A percentile compares a stretch with the other conserved stretches of the same genome.
Evolutionary conservation across 2,329 filamentous ascomycete species (phyloP).

Genomic region (Graphium sp.): DNA sequence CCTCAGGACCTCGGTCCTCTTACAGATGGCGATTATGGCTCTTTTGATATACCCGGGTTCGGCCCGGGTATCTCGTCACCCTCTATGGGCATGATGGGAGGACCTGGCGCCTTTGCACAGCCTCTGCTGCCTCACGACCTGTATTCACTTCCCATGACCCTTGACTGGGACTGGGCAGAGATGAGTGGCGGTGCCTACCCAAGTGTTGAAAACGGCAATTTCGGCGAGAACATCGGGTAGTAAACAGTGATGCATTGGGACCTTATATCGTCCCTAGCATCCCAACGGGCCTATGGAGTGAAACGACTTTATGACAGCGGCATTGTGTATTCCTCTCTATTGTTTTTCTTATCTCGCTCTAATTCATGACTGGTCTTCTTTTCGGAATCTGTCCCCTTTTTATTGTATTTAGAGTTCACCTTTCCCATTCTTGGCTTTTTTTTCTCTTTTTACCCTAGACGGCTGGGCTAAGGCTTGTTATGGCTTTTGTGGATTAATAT

Average conservation of each 20-base stretch:
- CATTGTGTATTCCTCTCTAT: no score
- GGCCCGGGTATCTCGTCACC: constrained; percentile 18
- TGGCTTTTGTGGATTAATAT: no score
- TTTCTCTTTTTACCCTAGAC: neutral
- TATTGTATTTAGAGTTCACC: neutral
- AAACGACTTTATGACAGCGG: no score
- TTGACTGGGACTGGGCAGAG: constrained; percentile 74
- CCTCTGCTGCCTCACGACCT: constrained; percentile 85
- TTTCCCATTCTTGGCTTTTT: neutral
- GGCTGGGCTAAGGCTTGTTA: no score
- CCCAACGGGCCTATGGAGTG: no score
- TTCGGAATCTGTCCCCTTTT: neutral
- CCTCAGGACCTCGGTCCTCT: constrained; percentile 24
- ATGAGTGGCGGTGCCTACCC: constrained; percentile 50
- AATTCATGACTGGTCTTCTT: neutral
- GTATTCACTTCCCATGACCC: constrained; percentile 89
- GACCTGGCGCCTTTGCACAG: constrained; percentile 46
- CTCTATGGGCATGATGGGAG: constrained; percentile 10
- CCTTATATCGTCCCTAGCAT: no score
- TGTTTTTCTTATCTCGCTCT: neutral
- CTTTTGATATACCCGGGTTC: constrained; percentile 28
- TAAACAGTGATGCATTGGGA: constrained; percentile 1
- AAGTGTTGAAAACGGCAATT: constrained; percentile 45
- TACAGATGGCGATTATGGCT: constrained; percentile 21
- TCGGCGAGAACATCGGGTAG: constrained; percentile 12